Conservation (phyloP, 345 rosid species). For the Noccaea caerulescens region DNA sequence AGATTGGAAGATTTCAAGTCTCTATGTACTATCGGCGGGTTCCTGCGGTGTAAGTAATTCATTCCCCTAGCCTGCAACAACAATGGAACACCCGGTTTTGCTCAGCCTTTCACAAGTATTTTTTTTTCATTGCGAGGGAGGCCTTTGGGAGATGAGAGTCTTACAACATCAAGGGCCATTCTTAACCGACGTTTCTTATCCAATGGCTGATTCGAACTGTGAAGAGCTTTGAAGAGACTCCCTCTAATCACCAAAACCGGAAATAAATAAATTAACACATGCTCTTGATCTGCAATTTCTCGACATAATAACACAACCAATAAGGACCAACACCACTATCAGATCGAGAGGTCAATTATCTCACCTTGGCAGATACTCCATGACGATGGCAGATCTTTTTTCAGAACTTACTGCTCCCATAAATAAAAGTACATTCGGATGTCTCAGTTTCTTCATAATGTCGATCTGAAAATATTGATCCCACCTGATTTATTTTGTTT, state of each 20-base stretch:
- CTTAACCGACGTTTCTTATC: slow-evolving; percentile 70
- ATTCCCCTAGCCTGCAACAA: slow-evolving; percentile 83
- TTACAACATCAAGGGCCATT: slow-evolving; percentile 91
- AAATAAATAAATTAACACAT: neutral
- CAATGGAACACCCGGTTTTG: neutral
- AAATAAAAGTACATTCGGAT: slow-evolving; percentile 86
- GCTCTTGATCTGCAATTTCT: neutral
- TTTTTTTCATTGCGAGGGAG: slow-evolving; percentile 9
- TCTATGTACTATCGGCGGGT: slow-evolving; percentile 86
- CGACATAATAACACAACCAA: neutral
- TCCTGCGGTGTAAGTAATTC: slow-evolving; percentile 90
- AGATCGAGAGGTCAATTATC: slow-evolving; percentile 5
- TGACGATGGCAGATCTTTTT: slow-evolving; percentile 76
- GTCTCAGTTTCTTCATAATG: slow-evolving; percentile 85
- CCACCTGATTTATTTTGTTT: slow-evolving; percentile 5
- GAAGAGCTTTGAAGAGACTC: slow-evolving; percentile 89
- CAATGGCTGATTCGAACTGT: slow-evolving; percentile 67
- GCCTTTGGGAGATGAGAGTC: slow-evolving; percentile 31
- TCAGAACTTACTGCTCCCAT: slow-evolving; percentile 92
- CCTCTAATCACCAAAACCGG: slow-evolving; percentile 59
- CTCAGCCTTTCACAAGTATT: neutral
- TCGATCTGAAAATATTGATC: slow-evolving; percentile 54
- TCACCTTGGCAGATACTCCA: slow-evolving; percentile 88
- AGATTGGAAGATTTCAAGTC: slow-evolving; percentile 93
- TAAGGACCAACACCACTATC: slow-evolving; percentile 1